A percentile compares a stretch with the other conserved stretches of the same genome.
Evolutionary conservation across 306 rosid genomes (phyloP).

Genomic region (Geum urbanum): DNA sequence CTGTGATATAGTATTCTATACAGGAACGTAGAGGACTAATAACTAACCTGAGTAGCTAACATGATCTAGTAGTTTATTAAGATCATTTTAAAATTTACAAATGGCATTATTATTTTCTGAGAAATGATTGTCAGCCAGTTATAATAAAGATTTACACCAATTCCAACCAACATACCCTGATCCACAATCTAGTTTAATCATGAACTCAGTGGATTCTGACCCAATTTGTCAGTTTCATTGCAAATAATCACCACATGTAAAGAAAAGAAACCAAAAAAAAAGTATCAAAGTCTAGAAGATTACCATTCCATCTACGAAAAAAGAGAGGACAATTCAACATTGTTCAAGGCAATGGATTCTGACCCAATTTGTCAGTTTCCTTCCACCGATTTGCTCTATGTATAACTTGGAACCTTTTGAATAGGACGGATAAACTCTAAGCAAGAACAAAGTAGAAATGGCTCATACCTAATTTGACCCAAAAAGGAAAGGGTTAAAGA

Average conservation of each 20-base stretch:
- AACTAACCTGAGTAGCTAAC: conserved; percentile 8
- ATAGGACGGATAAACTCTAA: conserved; percentile 21
- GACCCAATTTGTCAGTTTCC: no score
- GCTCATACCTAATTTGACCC: conserved; percentile 33
- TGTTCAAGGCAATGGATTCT: not conserved
- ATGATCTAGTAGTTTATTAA: conserved; percentile 1
- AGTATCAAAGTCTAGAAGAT: conserved; percentile 24
- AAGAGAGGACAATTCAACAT: not conserved
- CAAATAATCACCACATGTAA: not conserved
- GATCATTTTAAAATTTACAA: not conserved
- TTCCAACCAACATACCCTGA: conserved; percentile 23
- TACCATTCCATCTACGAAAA: conserved; percentile 29
- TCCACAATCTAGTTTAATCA: conserved; percentile 32
- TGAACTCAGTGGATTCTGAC: conserved; percentile 21
- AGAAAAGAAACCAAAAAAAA: not conserved
- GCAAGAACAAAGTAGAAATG: conserved; percentile 19
- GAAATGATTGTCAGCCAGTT: conserved; percentile 25
- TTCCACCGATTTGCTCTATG: conserved; percentile 23
- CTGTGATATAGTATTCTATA: not conserved
- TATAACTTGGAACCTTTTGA: conserved; percentile 7
- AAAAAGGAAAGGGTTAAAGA: conserved; percentile 24
- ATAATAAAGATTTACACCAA: not conserved
- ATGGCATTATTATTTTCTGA: conserved; percentile 8
- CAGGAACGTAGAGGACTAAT: not conserved
- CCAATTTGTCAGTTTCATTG: conserved; percentile 11